A percentile compares a stretch with the other conserved stretches of the same genome.
phyloP scores from a whole-genome alignment of 345 rosid species.

The Arabidopsis thaliana region DNA sequence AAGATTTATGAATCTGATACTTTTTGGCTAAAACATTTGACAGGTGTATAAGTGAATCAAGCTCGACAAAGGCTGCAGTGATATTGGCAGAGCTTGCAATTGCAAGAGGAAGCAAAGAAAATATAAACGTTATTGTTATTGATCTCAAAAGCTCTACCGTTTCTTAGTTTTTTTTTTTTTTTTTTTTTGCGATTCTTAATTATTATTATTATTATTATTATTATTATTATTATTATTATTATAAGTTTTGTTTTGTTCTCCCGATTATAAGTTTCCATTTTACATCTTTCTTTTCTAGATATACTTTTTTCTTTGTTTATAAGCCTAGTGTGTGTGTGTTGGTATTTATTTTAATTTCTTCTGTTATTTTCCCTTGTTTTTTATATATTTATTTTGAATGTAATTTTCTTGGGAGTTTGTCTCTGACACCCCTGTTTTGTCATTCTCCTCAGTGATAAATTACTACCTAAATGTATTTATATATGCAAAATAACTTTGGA shows the following conservation, averaged over 20 bases:
- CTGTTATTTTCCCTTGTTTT: background rate
- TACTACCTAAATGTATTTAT: background rate
- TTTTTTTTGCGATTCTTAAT: background rate
- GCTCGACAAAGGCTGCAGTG: slow-evolving; percentile 54
- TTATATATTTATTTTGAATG: background rate
- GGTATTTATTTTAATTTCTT: too few species aligned
- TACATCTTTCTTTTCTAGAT: background rate
- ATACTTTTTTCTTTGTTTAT: background rate
- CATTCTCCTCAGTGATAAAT: background rate
- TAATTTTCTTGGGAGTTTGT: slow-evolving; percentile 2
- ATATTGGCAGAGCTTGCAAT: slow-evolving; percentile 60
- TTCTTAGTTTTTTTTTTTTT: background rate
- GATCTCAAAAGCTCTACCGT: slow-evolving; percentile 47
- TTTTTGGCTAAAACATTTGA: background rate
- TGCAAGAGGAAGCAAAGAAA: slow-evolving; percentile 64
- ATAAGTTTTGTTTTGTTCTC: background rate
- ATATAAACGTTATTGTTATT: slow-evolving; percentile 62
- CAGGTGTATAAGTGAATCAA: slow-evolving; percentile 33
- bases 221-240: slow-evolving; percentile 17
- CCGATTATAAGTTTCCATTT: background rate
- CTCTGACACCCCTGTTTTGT: background rate
- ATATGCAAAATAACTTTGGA: background rate
- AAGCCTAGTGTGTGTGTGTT: too few species aligned
- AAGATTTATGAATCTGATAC: slow-evolving; percentile 3
- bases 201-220: slow-evolving; percentile 20